Evolutionary conservation across 2,329 filamentous ascomycete genomes (phyloP).

Genomic region (Ascochyta fabae): DNA sequence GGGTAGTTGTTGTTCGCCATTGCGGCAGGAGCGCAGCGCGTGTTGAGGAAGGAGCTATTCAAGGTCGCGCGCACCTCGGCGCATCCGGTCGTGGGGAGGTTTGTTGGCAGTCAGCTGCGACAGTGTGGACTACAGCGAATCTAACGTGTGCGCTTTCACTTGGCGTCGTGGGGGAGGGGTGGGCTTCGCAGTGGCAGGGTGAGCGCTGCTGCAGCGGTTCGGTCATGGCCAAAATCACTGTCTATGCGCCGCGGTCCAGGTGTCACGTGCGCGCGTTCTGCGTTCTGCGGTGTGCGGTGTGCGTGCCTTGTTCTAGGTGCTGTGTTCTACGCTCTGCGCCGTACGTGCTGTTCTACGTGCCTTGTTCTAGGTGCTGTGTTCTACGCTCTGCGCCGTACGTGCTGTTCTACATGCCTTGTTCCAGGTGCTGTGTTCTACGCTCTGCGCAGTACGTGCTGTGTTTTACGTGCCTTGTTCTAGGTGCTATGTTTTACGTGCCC

Average conservation of each 20-base stretch:
- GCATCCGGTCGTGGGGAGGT: conserved; percentile 16
- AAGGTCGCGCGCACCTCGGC: conserved; percentile 21
- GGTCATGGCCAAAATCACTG: conserved; percentile 9
- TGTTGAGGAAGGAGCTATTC: conserved; percentile 14
- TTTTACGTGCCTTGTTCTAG: too few species aligned
- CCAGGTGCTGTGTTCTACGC: too few species aligned
- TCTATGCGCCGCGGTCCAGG: conserved; percentile 5
- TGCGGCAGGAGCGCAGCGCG: conserved; percentile 16
- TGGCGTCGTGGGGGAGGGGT: conserved; percentile 2
- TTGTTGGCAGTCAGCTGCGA: neutral
- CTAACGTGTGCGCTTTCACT: neutral
- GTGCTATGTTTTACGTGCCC: too few species aligned
- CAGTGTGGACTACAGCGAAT: neutral
- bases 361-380: too few species aligned
- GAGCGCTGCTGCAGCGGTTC: neutral
- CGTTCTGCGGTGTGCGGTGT: too few species aligned
- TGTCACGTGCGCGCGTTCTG: conserved; percentile 15
- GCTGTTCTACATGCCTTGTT: too few species aligned
- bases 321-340: too few species aligned
- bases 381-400: too few species aligned
- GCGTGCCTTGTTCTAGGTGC: too few species aligned
- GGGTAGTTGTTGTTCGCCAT: conserved; percentile 44
- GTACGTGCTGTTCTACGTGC: too few species aligned
- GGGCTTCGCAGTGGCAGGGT: neutral
- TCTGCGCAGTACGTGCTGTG: too few species aligned